A percentile compares a stretch with the other conserved stretches of the same genome.
Conservation (phyloP, 495 filamentous ascomycete genomes). For the Podospora pseudopauciseta region DNA sequence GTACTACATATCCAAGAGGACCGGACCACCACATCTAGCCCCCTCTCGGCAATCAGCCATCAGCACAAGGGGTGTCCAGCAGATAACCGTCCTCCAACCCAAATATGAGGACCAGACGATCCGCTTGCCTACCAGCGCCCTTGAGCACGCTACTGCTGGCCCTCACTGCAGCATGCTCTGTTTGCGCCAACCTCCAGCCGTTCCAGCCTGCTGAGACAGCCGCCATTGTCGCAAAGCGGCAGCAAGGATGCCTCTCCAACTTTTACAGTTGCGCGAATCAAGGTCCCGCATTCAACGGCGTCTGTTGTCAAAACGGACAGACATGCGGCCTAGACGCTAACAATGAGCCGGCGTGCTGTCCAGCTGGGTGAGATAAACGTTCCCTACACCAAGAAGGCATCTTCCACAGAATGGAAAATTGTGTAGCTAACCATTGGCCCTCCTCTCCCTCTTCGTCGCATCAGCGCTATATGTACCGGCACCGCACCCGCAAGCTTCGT, state of each 20-base stretch:
- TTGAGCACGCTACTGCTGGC: slow-evolving; percentile 10
- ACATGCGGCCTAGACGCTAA: slow-evolving; percentile 40
- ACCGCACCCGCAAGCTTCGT: slow-evolving; percentile 46
- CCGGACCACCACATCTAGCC: neutral
- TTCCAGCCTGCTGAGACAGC: slow-evolving; percentile 34
- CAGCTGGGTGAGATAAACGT: slow-evolving; percentile 35
- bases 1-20: neutral
- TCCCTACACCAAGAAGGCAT: neutral
- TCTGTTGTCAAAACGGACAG: slow-evolving; percentile 47
- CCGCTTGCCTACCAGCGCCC: neutral
- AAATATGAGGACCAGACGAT: slow-evolving; percentile 8
- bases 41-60: neutral
- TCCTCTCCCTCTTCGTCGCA: neutral
- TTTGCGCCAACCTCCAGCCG: slow-evolving; percentile 25
- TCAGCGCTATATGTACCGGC: slow-evolving; percentile 46
- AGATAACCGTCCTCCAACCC: neutral
- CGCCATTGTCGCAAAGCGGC: slow-evolving; percentile 18
- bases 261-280: slow-evolving; percentile 44
- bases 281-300: slow-evolving; percentile 37
- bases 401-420: neutral
- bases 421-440: neutral
- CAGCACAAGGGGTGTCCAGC: neutral
- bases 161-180: slow-evolving; percentile 16
- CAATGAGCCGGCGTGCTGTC: slow-evolving; percentile 46
- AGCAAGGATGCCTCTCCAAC: slow-evolving; percentile 34